Conservation (phyloP, 805 yeast genomes). For the Kregervanrija fluxuum region DNA sequence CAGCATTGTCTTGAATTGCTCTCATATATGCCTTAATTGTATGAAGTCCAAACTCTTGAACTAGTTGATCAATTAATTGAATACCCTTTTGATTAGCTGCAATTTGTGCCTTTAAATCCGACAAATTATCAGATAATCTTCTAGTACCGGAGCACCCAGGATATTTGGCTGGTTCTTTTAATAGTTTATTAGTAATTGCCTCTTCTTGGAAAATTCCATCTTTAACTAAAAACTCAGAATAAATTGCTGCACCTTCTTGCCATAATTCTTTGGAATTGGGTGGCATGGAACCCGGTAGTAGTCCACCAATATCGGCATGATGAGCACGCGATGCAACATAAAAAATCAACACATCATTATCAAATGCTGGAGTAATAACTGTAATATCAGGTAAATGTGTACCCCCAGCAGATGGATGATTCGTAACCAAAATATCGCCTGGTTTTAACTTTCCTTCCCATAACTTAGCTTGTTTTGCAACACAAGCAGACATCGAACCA, state of each 20-base stretch:
- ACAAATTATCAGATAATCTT: slow-evolving; percentile 72
- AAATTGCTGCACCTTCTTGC: slow-evolving; percentile 89
- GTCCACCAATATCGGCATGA: slow-evolving; percentile 94
- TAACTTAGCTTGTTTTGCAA: slow-evolving; percentile 51
- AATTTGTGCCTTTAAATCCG: slow-evolving; percentile 78
- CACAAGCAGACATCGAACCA: slow-evolving; percentile 81
- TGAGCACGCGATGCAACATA: slow-evolving; percentile 94
- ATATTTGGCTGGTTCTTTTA: slow-evolving; percentile 67
- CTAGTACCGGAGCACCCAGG: slow-evolving; percentile 91
- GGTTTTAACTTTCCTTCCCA: slow-evolving; percentile 60
- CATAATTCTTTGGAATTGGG: slow-evolving; percentile 78
- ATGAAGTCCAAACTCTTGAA: slow-evolving; percentile 53
- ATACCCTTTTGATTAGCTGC: slow-evolving; percentile 90
- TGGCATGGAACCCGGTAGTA: slow-evolving; percentile 91
- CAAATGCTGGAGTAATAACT: slow-evolving; percentile 83
- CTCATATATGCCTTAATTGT: slow-evolving; percentile 68
- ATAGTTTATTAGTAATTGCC: slow-evolving; percentile 48
- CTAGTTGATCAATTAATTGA: slow-evolving; percentile 48
- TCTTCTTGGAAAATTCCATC: slow-evolving; percentile 72
- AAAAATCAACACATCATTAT: slow-evolving; percentile 56
- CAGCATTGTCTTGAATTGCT: slow-evolving; percentile 78
- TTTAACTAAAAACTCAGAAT: slow-evolving; percentile 65
- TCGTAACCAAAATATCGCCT: slow-evolving; percentile 73
- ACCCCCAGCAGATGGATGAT: slow-evolving; percentile 82
- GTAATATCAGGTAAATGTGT: slow-evolving; percentile 89